Conservation (phyloP, 495 filamentous ascomycete genomes). For the Pyrenula aspistea region DNA sequence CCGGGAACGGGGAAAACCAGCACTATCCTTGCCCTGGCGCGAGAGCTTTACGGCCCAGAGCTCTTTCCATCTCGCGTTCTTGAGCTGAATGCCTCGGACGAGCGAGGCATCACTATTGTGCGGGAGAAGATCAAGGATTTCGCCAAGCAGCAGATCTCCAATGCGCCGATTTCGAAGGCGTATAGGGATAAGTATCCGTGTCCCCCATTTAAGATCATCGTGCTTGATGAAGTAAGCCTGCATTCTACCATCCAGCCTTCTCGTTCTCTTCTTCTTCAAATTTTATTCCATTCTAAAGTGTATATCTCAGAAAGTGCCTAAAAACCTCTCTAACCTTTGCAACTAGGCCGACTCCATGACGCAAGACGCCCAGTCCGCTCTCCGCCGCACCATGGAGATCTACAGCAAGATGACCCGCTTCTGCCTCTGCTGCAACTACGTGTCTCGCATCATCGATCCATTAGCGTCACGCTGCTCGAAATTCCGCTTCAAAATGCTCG, state of each 20-base stretch:
- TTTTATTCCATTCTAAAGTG: too few relatives aligned
- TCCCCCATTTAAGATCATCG: slow-evolving; percentile 96
- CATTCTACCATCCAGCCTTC: neutral
- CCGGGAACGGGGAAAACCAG: slow-evolving; percentile 98
- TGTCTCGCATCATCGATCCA: slow-evolving; percentile 94
- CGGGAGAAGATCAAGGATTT: slow-evolving; percentile 99
- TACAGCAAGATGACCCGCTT: slow-evolving; percentile 94
- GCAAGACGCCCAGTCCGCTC: slow-evolving; percentile 88
- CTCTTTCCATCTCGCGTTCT: slow-evolving; percentile 89
- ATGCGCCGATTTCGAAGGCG: slow-evolving; percentile 46
- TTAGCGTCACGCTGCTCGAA: slow-evolving; percentile 85
- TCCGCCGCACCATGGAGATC: slow-evolving; percentile 93
- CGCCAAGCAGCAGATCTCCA: slow-evolving; percentile 88
- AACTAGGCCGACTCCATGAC: slow-evolving; percentile 86
- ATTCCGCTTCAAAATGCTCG: slow-evolving; percentile 94
- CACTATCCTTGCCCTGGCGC: slow-evolving; percentile 89
- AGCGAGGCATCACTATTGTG: slow-evolving; percentile 94
- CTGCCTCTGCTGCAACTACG: slow-evolving; percentile 97
- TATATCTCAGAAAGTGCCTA: too few relatives aligned
- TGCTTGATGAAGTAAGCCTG: slow-evolving; percentile 66
- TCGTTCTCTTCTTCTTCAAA: neutral
- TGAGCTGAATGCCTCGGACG: slow-evolving; percentile 97
- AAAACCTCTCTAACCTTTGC: too few relatives aligned
- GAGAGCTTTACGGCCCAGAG: slow-evolving; percentile 93
- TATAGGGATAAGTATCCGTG: slow-evolving; percentile 77